These are phyloP conservation scores for Monilinia fructigena DNA, from an alignment of 2,329 filamentous ascomycete species.

Conservation along the genomic window DNA sequence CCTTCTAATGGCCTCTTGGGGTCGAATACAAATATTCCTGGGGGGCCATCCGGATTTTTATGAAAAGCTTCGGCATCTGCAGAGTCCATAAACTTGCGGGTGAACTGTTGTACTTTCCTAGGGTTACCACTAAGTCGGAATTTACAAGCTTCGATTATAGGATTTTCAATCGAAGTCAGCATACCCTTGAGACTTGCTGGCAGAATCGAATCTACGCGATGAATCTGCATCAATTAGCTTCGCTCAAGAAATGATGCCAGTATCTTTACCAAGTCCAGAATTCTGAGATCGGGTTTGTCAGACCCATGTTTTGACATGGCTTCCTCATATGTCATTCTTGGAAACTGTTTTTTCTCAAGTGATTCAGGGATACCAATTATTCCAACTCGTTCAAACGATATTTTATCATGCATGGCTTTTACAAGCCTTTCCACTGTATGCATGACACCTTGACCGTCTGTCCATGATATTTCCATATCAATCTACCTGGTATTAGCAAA, in stretches of 20 bases:
- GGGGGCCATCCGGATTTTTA: conserved; percentile 72
- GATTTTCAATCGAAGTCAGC: conserved; percentile 67
- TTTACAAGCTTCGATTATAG: conserved; percentile 73
- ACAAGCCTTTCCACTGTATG: conserved; percentile 36
- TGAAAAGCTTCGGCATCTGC: conserved; percentile 57
- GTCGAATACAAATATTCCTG: conserved; percentile 76
- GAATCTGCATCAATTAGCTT: conserved; percentile 54
- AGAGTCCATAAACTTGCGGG: conserved; percentile 69
- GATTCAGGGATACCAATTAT: conserved; percentile 12
- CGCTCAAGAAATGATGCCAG: neutral
- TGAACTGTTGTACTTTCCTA: conserved; percentile 57
- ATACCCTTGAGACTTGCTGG: conserved; percentile 67
- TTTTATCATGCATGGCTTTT: conserved; percentile 30
- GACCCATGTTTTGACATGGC: conserved; percentile 80
- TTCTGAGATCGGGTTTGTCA: conserved; percentile 89
- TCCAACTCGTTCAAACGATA: neutral
- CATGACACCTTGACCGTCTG: conserved; percentile 70
- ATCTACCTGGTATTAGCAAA: conserved; percentile 51
- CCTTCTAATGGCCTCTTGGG: conserved; percentile 71
- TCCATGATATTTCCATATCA: conserved; percentile 92
- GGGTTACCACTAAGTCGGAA: conserved; percentile 57
- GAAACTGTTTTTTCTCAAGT: conserved; percentile 27
- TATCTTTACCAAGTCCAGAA: conserved; percentile 59
- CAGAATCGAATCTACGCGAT: conserved; percentile 61
- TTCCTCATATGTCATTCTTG: conserved; percentile 63